A percentile compares a stretch with the other conserved stretches of the same genome.
Evolutionary conservation across 2,329 filamentous ascomycete genomes (phyloP).

Genomic region (Diaporthe amygdali): DNA sequence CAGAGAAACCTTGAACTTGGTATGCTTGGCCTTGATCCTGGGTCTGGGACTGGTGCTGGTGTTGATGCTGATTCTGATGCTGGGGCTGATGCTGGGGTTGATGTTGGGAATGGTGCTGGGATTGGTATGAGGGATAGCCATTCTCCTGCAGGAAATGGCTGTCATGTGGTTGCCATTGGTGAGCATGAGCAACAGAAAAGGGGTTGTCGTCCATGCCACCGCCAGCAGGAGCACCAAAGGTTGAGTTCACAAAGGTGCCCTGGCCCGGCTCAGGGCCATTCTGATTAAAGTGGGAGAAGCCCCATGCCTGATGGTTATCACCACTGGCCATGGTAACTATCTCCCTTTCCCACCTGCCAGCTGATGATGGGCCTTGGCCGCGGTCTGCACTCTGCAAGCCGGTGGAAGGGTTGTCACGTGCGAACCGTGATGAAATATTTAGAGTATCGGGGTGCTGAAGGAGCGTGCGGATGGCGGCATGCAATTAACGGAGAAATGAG

Average conservation of each 20-base stretch:
- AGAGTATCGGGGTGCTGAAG: neutral
- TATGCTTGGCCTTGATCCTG: constrained; percentile 18
- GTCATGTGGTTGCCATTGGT: constrained; percentile 25
- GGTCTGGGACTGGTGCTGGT: neutral
- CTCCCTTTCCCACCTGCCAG: neutral
- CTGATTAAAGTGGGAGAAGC: constrained; percentile 20
- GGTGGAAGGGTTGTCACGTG: constrained; percentile 14
- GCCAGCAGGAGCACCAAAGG: constrained; percentile 12
- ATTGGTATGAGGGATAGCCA: constrained; percentile 14
- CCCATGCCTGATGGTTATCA: constrained; percentile 26
- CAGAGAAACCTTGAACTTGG: constrained; percentile 17
- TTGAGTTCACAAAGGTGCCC: constrained; percentile 19
- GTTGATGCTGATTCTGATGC: no score
- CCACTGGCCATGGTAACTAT: constrained; percentile 18
- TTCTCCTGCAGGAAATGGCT: constrained; percentile 12
- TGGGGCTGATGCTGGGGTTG: neutral
- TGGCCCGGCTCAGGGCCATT: constrained; percentile 20
- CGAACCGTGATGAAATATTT: neutral
- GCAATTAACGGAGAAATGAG: constrained; percentile 9
- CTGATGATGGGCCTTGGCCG: neutral
- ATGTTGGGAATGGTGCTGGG: neutral
- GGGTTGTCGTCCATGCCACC: constrained; percentile 14
- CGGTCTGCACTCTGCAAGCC: neutral
- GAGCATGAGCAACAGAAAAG: constrained; percentile 19
- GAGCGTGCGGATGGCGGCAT: neutral